Evolutionary conservation across 306 rosid genomes (phyloP), one percentile per base, ranked within the genome.

Genomic region (Canavalia ensiformis): DNA sequence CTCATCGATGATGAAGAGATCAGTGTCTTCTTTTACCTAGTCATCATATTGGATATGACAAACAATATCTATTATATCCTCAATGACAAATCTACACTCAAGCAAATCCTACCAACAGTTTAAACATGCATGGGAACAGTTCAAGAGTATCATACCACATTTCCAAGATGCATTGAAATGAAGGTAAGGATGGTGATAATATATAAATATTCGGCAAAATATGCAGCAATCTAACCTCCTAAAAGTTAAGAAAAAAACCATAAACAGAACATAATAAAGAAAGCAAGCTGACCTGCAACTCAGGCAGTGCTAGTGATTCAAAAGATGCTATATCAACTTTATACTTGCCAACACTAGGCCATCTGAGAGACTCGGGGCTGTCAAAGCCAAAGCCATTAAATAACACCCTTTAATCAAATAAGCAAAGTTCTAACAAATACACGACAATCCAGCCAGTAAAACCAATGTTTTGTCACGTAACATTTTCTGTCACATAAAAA

Each of bases 281-380:
- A 81, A 79, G 77, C 9, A 46, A 84, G 46, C 82, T 68, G 54
- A 94, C 98, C 96, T 90, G 91, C 79, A 94, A 83, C 85, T 92
- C 93, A 6, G 96, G 98, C 71, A 92, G 68, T n/a, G 93, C 92
- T 33, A 92, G 85, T 25, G 92, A 86, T 87, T 94, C 98, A 2
- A 94, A 92, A 28, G 94, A 90, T 34, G 94, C 87, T 11, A 90
- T 60, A 78, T 92, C 97, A 57, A 92, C 96, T 84, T 84, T 90
- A 83, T 86, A 94, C 86, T 84, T 90, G 72, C 97, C 97, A 65
- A 94, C 98, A 80, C 65, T 88, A 5, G 98, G 98, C 97, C 98
- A 94, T 80, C 88, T 84, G 30, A 60, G 56, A 60, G 93, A 89
- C 82, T 87, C 93, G 1, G 86, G 75, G 74, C 97, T 90, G 93